Base-by-base conservation (phyloP, 768 basidiomycete genomes). In the Lentinula lateritia region DNA sequence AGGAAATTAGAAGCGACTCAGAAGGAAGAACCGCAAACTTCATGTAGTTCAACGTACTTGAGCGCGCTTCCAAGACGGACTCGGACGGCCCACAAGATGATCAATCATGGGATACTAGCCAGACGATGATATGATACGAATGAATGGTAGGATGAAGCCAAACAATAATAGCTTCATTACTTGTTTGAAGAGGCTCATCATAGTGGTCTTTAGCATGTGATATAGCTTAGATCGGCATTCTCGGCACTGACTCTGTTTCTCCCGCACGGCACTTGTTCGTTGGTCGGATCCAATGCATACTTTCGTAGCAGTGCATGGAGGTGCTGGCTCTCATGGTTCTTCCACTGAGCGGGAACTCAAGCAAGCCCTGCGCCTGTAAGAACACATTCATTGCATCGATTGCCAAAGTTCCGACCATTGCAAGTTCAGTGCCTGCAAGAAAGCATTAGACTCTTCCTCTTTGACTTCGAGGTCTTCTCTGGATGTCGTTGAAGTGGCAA, bases 31-130 rank as follows among this genome's bases (percentile, higher is more conserved):
- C 10, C 50, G 43, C 46, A 36, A 20, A 20, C 5, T n/a, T 28
- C 28, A 28, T 3, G n/a, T 28, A 15, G 3, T 28, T 20, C 6
- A 28, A 68, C 77, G 20, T 57, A 89, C 92, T 78, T 93, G 94
- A 2, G 88, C 75, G 45, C 95, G 84, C 73, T 93, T 95, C 89
- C 93, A 95, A n/a, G 87, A 85, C 10, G 90, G 86, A 70, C 80
- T 94, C 1, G 95, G 95, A 23, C 89, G 85, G 53, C 95, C 95
- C 5, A 93, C 74, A 42, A 98, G 74, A 71, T 97, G 93, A 79
- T 98, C 95, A 70, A 98, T 92, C 95, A 98, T 98, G 32, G 15
- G 36, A 13, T 20, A 65, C 46, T 71, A 59, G 35, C 60, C 12
- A 50, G 54, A 48, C 58, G 20, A 35, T 28, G 12, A 52, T 38